Evolutionary conservation across 1,284 basidiomycete genomes (phyloP), one percentile per base, ranked within the genome.

Genomic region (Ganoderma meredithae): DNA sequence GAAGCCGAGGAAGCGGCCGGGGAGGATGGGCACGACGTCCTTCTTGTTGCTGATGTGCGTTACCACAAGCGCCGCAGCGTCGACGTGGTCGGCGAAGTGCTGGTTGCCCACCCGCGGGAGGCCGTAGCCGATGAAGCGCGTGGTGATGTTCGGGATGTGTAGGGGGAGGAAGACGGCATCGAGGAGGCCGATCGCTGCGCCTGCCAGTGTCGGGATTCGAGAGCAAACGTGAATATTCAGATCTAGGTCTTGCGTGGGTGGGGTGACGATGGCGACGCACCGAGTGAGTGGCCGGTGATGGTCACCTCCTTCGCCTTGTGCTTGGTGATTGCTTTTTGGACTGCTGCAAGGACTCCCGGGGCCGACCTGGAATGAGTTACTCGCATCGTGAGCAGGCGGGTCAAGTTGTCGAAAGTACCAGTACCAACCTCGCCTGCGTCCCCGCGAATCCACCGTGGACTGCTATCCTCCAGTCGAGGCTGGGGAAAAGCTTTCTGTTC

Each of bases 21-120:
- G 70, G 8, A 76, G 60, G 63, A 77, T 79, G 1, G 78, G 78
- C 1, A 78, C 70, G 15, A 72, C 63, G 70, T 79, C 78, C 47
- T 78, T 66, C 69, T 72, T 64, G 73, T 79, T 79, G 71, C 76
- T 79, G 72, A 79, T 72, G 63, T 75, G 78, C 44, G 74, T 76
- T 3, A 79, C 70, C 1, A 73, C 70, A 53, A 71, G 70, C n/a
- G 72, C 36, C 7, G 27, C 27, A 43, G 85, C 75, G 73, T 91
- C 88, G 22, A 91, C 83, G 68, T 85, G 89, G 72, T 88, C 70
- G 0, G 88, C 88, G 77, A 86, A 76, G 81, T 80, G 74, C 88
- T 91, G 56, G 87, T 90, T 67, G 85, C 85, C 86, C 81, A 76
- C 89, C 47, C 90, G 83, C 25, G 90, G 90, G 75, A 88, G 80